A percentile compares a stretch with the other conserved stretches of the same genome.
These are phyloP conservation scores for Schrenkiella parvula DNA, from an alignment of 345 rosid genomes.

Conservation along the genomic window DNA sequence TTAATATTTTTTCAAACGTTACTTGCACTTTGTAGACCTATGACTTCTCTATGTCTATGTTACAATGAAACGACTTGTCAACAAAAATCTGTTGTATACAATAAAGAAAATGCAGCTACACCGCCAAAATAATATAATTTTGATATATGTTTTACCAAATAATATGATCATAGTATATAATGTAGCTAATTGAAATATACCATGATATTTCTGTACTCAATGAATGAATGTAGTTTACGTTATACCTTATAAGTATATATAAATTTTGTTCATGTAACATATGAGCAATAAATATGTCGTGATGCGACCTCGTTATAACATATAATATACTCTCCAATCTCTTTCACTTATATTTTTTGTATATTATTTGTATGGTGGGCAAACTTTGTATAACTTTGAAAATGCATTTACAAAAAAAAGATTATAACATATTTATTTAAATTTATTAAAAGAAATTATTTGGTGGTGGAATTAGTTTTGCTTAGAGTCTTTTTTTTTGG, in stretches of 20 bases:
- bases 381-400: neutral
- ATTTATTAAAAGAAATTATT: neutral
- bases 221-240: too few species aligned
- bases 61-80: neutral
- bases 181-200: neutral
- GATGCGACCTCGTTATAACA: neutral
- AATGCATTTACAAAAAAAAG: neutral
- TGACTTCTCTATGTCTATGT: neutral
- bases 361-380: neutral
- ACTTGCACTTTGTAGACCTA: neutral
- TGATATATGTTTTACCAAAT: neutral
- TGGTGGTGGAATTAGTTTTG: neutral
- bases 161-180: neutral
- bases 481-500: neutral
- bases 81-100: neutral
- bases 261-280: too few species aligned
- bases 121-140: neutral
- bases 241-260: too few species aligned
- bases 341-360: neutral
- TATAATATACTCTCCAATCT: too few species aligned
- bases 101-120: neutral
- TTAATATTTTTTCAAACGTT: neutral
- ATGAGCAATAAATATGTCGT: too few species aligned
- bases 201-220: neutral
- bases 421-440: neutral